phyloP scores from a whole-genome alignment of 331 rosid genomes.

The Quercus lobata region DNA sequence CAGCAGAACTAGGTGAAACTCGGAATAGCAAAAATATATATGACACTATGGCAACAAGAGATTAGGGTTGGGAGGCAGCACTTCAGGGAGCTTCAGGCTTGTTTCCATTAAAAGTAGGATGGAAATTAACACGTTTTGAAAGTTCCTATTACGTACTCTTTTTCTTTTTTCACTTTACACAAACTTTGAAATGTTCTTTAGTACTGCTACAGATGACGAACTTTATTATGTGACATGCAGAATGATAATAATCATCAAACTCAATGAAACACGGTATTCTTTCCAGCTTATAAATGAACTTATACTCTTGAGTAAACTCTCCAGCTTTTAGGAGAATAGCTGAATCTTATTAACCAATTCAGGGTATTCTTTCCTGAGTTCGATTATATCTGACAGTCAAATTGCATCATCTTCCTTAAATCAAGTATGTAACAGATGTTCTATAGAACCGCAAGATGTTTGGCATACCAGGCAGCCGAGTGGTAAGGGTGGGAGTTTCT shows the following conservation, averaged over 20 bases:
- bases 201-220: background rate
- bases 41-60: background rate
- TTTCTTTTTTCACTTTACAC: background rate
- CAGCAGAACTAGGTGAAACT: background rate
- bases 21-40: background rate
- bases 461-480: no score
- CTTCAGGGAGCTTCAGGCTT: background rate
- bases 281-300: background rate
- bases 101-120: background rate
- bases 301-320: background rate
- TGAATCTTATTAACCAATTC: background rate
- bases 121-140: background rate
- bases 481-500: no score
- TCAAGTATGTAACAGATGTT: background rate
- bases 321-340: background rate
- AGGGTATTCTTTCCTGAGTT: background rate
- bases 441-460: no score
- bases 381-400: background rate
- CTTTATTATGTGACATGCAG: background rate
- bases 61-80: background rate
- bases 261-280: background rate
- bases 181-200: background rate
- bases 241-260: background rate
- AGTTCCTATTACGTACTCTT: background rate
- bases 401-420: background rate